A percentile compares a stretch with the other conserved stretches of the same genome.
Conservation (phyloP, 2,329 filamentous ascomycete genomes). For the Colletotrichum orchidophilum region DNA sequence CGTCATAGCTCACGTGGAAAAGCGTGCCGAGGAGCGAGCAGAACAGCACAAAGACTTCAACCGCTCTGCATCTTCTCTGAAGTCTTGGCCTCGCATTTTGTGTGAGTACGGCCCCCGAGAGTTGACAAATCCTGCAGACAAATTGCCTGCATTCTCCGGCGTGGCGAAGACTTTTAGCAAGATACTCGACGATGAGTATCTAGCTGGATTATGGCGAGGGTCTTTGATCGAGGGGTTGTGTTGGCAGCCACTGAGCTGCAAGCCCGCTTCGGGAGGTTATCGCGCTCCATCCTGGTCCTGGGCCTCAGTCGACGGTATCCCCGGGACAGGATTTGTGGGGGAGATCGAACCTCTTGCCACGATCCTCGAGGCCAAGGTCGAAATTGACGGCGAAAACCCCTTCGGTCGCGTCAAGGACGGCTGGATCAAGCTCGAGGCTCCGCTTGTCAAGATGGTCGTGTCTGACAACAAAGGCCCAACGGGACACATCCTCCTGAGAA, state of each 20-base stretch:
- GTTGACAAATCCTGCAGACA: conserved; percentile 37
- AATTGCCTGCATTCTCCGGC: conserved; percentile 42
- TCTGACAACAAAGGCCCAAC: conserved; percentile 12
- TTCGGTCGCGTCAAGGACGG: conserved; percentile 27
- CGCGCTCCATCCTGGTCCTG: conserved; percentile 30
- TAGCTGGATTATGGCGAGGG: conserved; percentile 41
- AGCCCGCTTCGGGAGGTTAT: not conserved
- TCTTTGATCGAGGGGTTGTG: conserved; percentile 7
- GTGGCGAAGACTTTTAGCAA: conserved; percentile 38
- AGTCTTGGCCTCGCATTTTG: not conserved
- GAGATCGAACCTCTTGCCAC: not conserved
- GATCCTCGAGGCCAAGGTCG: conserved; percentile 19
- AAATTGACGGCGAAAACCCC: conserved; percentile 22
- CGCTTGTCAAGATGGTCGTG: conserved; percentile 11
- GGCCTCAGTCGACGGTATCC: conserved; percentile 19
- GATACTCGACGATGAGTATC: conserved; percentile 37
- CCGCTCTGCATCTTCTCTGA: not conserved
- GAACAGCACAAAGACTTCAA: not conserved
- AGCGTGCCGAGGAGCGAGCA: not conserved
- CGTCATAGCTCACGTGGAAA: not conserved
- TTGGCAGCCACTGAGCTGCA: conserved; percentile 16
- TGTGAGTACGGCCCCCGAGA: conserved; percentile 14
- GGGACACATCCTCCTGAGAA: not conserved
- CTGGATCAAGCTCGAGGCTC: conserved; percentile 24
- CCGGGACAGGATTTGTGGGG: not conserved